Conservation (phyloP, 352 stramenopile species). For the Phytophthora fragariae region DNA sequence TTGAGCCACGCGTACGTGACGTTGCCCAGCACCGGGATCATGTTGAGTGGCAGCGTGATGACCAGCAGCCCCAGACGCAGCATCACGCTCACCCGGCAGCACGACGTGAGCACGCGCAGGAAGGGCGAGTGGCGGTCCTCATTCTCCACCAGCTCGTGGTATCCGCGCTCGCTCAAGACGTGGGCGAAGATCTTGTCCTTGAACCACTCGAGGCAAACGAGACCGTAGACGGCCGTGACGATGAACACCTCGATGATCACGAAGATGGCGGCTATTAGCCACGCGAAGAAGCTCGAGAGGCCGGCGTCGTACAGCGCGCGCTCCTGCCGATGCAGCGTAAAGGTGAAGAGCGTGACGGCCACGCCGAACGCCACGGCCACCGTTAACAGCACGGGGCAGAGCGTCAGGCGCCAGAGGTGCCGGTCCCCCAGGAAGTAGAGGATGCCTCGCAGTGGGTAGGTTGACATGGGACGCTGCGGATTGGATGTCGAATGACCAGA, state of each 20-base stretch:
- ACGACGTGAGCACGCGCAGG: conserved; percentile 44
- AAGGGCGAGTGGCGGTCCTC: conserved; percentile 52
- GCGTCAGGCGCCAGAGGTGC: conserved; percentile 48
- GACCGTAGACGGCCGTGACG: conserved; percentile 57
- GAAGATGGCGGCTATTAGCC: conserved; percentile 58
- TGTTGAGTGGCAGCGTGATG: conserved; percentile 63
- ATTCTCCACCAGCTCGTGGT: conserved; percentile 52
- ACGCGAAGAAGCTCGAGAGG: conserved; percentile 54
- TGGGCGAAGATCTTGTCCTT: conserved; percentile 65
- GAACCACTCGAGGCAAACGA: conserved; percentile 52
- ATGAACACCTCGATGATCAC: conserved; percentile 67
- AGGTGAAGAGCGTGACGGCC: conserved; percentile 52
- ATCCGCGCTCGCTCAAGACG: conserved; percentile 49
- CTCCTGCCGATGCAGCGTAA: conserved; percentile 50
- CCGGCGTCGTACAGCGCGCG: conserved; percentile 42
- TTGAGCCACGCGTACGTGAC: conserved; percentile 69
- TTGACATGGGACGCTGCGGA: conserved; percentile 41
- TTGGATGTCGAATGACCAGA: conserved; percentile 10
- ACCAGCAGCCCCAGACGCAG: conserved; percentile 56
- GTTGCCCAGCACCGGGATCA: conserved; percentile 63
- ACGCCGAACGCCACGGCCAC: conserved; percentile 47
- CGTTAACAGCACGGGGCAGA: conserved; percentile 64
- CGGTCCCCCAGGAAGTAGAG: conserved; percentile 57
- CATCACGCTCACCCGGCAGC: conserved; percentile 61
- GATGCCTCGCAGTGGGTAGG: conserved; percentile 48